These are phyloP conservation scores for Leptographium lundbergii DNA, from an alignment of 2,329 filamentous ascomycete species.

Conservation along the genomic window DNA sequence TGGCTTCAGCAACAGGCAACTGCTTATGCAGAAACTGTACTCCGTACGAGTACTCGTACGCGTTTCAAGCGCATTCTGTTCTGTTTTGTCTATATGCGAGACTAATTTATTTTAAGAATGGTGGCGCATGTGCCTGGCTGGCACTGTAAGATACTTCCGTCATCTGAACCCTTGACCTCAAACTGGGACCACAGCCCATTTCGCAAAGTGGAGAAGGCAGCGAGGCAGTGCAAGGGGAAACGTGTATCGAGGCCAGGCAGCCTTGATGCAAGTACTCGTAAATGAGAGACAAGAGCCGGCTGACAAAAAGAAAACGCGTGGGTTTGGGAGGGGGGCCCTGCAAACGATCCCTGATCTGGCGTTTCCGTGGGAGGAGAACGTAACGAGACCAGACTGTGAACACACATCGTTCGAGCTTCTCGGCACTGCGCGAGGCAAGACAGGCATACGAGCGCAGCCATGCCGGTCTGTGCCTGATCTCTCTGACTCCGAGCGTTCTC, in stretches of 20 bases:
- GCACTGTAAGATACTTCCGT: neutral
- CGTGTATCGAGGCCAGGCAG: neutral
- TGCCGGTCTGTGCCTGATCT: neutral
- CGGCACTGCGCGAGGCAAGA: neutral
- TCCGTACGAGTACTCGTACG: too few species aligned
- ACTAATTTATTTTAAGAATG: too few species aligned
- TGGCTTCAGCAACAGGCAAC: neutral
- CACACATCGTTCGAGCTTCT: neutral
- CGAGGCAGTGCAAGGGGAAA: slow-evolving; percentile 2
- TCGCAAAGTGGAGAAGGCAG: neutral
- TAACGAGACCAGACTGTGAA: neutral
- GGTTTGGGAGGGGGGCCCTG: neutral
- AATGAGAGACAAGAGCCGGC: neutral
- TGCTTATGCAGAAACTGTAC: neutral
- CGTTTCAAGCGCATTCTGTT: too few species aligned
- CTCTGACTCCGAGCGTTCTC: neutral
- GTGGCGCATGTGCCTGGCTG: neutral
- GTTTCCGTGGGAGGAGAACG: neutral
- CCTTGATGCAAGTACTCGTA: neutral
- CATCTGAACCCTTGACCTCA: neutral
- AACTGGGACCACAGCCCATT: neutral
- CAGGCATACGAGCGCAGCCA: neutral
- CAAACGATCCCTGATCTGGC: neutral
- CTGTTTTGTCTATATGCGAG: too few species aligned
- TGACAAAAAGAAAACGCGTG: neutral